Evolutionary conservation across 345 rosid genomes (phyloP).

Genomic region (Pistacia atlantica): DNA sequence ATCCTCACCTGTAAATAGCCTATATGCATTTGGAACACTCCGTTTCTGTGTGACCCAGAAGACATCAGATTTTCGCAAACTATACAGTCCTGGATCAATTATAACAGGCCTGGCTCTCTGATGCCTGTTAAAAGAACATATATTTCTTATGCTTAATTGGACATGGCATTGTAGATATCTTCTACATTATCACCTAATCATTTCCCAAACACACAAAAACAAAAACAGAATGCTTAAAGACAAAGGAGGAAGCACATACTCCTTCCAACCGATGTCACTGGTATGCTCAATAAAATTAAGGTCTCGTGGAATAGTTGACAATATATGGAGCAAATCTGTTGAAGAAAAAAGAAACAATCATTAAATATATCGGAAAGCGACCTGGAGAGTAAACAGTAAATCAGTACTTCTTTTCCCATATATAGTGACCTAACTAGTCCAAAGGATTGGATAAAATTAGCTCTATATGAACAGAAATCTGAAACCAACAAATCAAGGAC

Average conservation of each 20-base stretch:
- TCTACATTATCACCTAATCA: background rate
- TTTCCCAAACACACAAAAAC: background rate
- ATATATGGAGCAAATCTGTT: constrained; percentile 68
- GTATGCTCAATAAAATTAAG: constrained; percentile 85
- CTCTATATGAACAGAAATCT: no score
- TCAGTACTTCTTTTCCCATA: background rate
- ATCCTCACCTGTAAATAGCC: constrained; percentile 59
- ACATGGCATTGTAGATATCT: background rate
- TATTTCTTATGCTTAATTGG: constrained; percentile 15
- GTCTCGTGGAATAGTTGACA: constrained; percentile 59
- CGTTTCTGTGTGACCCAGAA: constrained; percentile 64
- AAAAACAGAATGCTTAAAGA: background rate
- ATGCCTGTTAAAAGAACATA: constrained; percentile 33
- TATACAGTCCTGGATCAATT: constrained; percentile 70
- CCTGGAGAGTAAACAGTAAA: background rate
- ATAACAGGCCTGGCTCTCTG: constrained; percentile 76
- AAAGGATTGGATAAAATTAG: background rate
- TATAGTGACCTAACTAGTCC: background rate
- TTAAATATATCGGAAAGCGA: background rate
- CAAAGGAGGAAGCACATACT: constrained; percentile 43
- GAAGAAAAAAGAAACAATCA: background rate
- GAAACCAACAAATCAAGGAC: background rate
- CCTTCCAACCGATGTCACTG: constrained; percentile 90
- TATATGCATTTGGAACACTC: constrained; percentile 58
- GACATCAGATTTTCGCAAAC: constrained; percentile 54